Base-by-base conservation (phyloP, 768 basidiomycete species). In the Phaeotremella fagi region DNA sequence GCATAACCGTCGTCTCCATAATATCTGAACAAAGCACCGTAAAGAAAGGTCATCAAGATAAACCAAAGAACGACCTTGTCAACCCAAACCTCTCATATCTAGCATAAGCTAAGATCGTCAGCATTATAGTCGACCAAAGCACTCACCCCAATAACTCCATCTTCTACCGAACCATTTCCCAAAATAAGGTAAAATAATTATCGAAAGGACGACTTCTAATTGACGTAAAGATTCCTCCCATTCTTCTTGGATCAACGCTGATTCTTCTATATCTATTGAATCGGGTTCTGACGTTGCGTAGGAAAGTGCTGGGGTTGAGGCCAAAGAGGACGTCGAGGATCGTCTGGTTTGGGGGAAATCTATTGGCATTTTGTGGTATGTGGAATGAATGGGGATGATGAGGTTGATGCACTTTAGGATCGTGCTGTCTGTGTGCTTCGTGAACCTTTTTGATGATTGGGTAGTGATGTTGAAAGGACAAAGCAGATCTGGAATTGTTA, bases 221-320 rank as follows among this genome's bases (percentile, higher is more conserved):
- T 95, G 90, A 55, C 84, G 77, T 45, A 94, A 67, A 66, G 86
- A 88, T 74, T 95, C 91, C 65, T 90, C 85, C 91, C 91, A 94
- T 77, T 95, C 91, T 70, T 86, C 81, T 74, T 91, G 87, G 2
- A 87, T 86, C 60, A 73, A 60, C 20, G 55, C 50, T 12, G 46
- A 27, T 12, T 63, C 63, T 33, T 59, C 57, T 43, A 42, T 42
- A 16, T 55, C 58, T 85, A 77, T 83, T 70, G 81, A 82, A 28
- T 81, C 83, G n/a, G n/a, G n/a, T 50, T 58, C 64, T 33, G 75
- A 74, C 12, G 64, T 64, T 9, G 57, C 54, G 45, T 80, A 80
- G 18, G 77, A 76, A n/a, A n/a, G n/a, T n/a, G n/a, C n/a, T 48
- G 77, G 71, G 7, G 81, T 59, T 3, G 75, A 80, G 37, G 81